Conservation (phyloP, 129 eudicot species). For the Dittrichia graveolens region DNA sequence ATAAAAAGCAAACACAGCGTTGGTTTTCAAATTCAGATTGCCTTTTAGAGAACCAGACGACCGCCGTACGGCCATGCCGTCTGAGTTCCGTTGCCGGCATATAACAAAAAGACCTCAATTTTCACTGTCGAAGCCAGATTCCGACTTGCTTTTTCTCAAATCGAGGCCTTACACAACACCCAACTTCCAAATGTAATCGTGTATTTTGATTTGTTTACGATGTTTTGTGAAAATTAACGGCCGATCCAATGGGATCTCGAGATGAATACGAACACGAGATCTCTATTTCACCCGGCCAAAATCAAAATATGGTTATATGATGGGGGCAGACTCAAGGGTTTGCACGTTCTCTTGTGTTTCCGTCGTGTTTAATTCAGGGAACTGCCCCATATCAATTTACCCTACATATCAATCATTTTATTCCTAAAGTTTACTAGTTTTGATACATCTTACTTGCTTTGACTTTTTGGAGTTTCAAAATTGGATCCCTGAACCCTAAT, state of each 20-base stretch:
- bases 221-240: background rate
- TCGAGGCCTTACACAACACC: slow-evolving; percentile 4
- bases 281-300: slow-evolving; percentile 37
- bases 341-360: slow-evolving; percentile 27
- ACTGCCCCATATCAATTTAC: slow-evolving; percentile 27
- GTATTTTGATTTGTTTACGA: background rate
- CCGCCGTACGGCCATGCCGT: slow-evolving; percentile 10
- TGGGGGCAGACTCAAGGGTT: slow-evolving; percentile 38
- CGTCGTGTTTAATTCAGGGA: slow-evolving; percentile 36
- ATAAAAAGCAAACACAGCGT: background rate
- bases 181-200: background rate
- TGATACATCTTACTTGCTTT: too few species aligned
- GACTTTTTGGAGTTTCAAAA: too few species aligned
- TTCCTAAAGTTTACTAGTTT: too few species aligned
- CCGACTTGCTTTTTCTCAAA: slow-evolving; percentile 10
- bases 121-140: slow-evolving; percentile 1
- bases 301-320: slow-evolving; percentile 7
- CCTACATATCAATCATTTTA: background rate
- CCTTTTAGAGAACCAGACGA: slow-evolving; percentile 39
- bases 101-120: slow-evolving; percentile 17
- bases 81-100: slow-evolving; percentile 46
- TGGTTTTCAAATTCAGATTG: background rate
- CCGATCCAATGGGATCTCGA: slow-evolving; percentile 40
- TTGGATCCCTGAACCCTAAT: too few species aligned
- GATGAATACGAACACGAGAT: background rate